phyloP scores from a whole-genome alignment of 169 alveolate genomes.

The Plasmodium cynomolgi region DNA sequence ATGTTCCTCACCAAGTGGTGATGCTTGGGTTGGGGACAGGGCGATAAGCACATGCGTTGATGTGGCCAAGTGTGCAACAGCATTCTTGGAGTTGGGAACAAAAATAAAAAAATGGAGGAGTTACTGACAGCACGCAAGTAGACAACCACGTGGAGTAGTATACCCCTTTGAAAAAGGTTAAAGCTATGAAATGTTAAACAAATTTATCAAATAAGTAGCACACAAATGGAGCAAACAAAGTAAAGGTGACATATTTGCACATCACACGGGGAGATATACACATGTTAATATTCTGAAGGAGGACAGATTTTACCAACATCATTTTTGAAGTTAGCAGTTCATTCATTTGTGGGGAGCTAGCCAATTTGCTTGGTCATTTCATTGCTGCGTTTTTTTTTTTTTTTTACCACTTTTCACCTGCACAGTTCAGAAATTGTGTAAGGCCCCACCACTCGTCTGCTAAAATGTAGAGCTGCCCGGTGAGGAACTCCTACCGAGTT shows the following conservation, averaged over 20 bases:
- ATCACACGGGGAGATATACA: not conserved
- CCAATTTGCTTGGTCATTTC: not conserved
- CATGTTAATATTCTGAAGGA: not conserved
- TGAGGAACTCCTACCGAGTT: not conserved
- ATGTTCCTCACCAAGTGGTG: not conserved
- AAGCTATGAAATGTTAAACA: not conserved
- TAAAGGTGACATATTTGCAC: not conserved
- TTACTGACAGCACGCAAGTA: not conserved
- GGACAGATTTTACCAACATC: not conserved
- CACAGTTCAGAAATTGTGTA: slow-evolving; percentile 62
- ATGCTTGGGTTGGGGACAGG: not conserved
- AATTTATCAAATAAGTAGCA: not conserved
- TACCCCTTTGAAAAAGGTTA: not conserved
- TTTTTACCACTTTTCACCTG: slow-evolving; percentile 13
- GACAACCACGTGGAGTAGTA: not conserved
- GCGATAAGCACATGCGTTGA: not conserved
- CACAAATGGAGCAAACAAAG: not conserved
- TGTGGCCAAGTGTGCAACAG: not conserved
- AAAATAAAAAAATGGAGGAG: not conserved
- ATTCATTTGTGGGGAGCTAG: not conserved
- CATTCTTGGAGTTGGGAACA: not conserved
- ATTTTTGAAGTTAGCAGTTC: not conserved
- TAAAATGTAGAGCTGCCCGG: not conserved
- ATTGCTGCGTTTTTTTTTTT: not conserved
- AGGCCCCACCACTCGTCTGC: slow-evolving; percentile 44